Evolutionary conservation across 1,139 yeast species (phyloP).

Genomic region (Yamadazyma songkhlaensis): DNA sequence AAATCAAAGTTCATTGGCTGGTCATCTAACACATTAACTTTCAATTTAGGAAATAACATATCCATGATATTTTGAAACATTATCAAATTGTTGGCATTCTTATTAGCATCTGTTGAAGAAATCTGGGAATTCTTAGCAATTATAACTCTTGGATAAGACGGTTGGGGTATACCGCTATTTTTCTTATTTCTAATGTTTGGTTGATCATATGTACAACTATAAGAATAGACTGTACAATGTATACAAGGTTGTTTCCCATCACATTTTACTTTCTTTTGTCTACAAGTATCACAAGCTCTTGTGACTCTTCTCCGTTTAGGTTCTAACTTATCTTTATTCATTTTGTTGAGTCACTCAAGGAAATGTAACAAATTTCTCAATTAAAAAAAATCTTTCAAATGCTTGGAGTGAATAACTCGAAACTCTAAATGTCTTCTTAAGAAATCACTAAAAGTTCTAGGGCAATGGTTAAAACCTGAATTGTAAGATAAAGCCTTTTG

Average conservation of each 20-base stretch:
- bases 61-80: constrained; percentile 33
- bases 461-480: neutral
- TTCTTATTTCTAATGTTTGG: constrained; percentile 63
- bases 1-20: constrained; percentile 28
- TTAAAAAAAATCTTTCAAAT: neutral
- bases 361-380: neutral
- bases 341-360: constrained; percentile 2
- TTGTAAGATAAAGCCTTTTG: neutral
- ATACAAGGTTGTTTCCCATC: constrained; percentile 87
- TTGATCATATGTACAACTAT: constrained; percentile 67
- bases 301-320: constrained; percentile 74
- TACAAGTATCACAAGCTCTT: constrained; percentile 80
- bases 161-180: constrained; percentile 31
- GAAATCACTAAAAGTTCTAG: neutral
- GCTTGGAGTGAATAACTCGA: too few relatives aligned
- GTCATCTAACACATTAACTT: constrained; percentile 34
- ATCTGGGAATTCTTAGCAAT: constrained; percentile 9
- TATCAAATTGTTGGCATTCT: constrained; percentile 16
- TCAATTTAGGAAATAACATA: constrained; percentile 50
- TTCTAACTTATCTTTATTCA: constrained; percentile 14
- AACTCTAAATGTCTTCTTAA: neutral
- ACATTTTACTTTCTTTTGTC: constrained; percentile 79
- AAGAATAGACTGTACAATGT: constrained; percentile 86
- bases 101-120: constrained; percentile 9
- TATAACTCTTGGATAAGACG: constrained; percentile 19